Evolutionary conservation across 202 grass and related monocot species (phyloP).

Genomic region (Panicum virgatum): DNA sequence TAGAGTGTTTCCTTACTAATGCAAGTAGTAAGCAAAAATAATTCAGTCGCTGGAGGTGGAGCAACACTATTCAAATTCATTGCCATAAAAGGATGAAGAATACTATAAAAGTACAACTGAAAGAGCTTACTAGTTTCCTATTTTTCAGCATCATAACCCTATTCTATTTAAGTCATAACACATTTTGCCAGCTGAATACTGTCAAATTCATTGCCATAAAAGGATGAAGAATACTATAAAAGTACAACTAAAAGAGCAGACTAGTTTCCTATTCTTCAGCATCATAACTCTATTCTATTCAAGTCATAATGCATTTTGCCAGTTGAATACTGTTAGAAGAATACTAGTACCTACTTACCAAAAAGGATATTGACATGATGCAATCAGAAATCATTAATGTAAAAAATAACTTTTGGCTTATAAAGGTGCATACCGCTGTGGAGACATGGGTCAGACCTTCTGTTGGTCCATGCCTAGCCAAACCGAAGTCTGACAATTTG

Average conservation of each 20-base stretch:
- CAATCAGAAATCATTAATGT: neutral
- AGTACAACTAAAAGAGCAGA: conserved; percentile 6
- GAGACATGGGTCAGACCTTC: conserved; percentile 97
- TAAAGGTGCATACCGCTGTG: conserved; percentile 67
- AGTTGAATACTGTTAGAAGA: neutral
- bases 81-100: conserved; percentile 1
- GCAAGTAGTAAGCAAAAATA: neutral
- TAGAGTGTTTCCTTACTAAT: neutral
- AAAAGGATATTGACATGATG: conserved; percentile 6
- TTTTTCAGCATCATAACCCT: neutral
- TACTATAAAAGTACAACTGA: neutral
- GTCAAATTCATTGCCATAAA: conserved; percentile 4
- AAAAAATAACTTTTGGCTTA: neutral
- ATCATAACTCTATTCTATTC: neutral
- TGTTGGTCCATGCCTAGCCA: conserved; percentile 92
- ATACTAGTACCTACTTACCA: neutral
- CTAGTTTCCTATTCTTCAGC: neutral
- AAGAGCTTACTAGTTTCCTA: neutral
- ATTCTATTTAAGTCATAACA: neutral
- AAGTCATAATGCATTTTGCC: neutral
- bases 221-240: neutral
- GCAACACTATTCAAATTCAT: conserved; percentile 15
- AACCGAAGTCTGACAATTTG: conserved; percentile 96
- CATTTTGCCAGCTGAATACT: neutral
- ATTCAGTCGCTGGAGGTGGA: neutral